These are phyloP conservation scores for Ophiocordyceps sinensis DNA, from an alignment of 2,329 filamentous ascomycete species.

Conservation along the genomic window DNA sequence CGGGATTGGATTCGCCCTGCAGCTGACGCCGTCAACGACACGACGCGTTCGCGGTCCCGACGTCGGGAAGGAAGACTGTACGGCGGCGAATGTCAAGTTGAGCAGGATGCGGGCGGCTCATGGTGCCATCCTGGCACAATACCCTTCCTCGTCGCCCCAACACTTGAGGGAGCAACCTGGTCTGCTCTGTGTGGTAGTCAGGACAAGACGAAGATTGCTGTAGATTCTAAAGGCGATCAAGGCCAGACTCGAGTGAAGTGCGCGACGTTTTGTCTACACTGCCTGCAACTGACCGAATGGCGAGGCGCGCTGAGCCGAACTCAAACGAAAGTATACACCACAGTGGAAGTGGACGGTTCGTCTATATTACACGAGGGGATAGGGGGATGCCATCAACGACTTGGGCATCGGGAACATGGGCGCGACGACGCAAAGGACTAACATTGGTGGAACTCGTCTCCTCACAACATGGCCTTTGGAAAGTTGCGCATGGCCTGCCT, in stretches of 20 bases:
- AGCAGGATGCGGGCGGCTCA: constrained; percentile 4
- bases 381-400: too few relatives aligned
- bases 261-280: background rate
- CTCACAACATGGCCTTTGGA: constrained; percentile 68
- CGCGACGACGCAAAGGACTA: too few relatives aligned
- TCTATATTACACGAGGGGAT: too few relatives aligned
- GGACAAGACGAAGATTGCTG: constrained; percentile 21
- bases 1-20: constrained; percentile 16
- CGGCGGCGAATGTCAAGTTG: constrained; percentile 14
- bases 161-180: constrained; percentile 7
- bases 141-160: background rate
- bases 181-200: constrained; percentile 20
- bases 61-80: constrained; percentile 10
- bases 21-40: constrained; percentile 9
- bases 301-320: too few relatives aligned
- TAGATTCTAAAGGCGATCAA: constrained; percentile 10
- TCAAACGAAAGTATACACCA: too few relatives aligned
- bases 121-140: background rate
- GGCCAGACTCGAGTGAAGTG: constrained; percentile 8
- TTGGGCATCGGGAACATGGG: too few relatives aligned
- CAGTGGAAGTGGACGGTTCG: background rate
- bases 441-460: background rate
- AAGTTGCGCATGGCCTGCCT: constrained; percentile 73
- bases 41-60: constrained; percentile 1
- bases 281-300: background rate